Evolutionary conservation across 495 filamentous ascomycete genomes (phyloP).

Genomic region (Xylaria scruposa): DNA sequence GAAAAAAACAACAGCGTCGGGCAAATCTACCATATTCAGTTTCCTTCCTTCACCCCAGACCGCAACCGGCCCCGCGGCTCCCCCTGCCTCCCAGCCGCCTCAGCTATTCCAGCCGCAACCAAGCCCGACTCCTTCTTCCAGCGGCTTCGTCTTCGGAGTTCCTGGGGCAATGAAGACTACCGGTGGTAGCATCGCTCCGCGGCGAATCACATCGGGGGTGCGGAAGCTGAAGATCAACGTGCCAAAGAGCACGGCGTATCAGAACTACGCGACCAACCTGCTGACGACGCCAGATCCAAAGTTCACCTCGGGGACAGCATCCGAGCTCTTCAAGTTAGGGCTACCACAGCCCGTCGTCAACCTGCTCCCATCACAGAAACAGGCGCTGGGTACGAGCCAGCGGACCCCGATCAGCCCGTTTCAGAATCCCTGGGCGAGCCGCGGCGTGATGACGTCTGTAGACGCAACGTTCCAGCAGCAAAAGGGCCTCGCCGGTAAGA

Average conservation of each 20-base stretch:
- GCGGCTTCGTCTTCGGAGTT: not conserved
- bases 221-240: not conserved
- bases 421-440: slow-evolving; percentile 19
- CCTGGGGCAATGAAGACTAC: not conserved
- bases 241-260: not conserved
- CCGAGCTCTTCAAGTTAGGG: slow-evolving; percentile 3
- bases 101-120: not conserved
- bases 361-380: not conserved
- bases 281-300: not conserved
- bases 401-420: slow-evolving; percentile 1
- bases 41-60: not conserved
- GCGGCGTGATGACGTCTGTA: slow-evolving; percentile 14
- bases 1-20: not conserved
- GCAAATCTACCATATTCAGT: not conserved
- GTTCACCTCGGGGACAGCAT: not conserved
- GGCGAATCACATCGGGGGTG: not conserved
- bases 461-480: not conserved
- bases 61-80: not conserved
- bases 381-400: not conserved
- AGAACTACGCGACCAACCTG: slow-evolving; percentile 9
- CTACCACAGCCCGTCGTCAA: not conserved
- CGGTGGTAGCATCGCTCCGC: not conserved
- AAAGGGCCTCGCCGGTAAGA: not conserved
- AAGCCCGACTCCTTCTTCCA: not conserved
- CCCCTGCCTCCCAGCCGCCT: not conserved